Percentiles rank a stretch among this genome's conserved stretches.
These are phyloP conservation scores for Pisolithus tinctorius DNA, from an alignment of 768 basidiomycete species.

Conservation along the genomic window DNA sequence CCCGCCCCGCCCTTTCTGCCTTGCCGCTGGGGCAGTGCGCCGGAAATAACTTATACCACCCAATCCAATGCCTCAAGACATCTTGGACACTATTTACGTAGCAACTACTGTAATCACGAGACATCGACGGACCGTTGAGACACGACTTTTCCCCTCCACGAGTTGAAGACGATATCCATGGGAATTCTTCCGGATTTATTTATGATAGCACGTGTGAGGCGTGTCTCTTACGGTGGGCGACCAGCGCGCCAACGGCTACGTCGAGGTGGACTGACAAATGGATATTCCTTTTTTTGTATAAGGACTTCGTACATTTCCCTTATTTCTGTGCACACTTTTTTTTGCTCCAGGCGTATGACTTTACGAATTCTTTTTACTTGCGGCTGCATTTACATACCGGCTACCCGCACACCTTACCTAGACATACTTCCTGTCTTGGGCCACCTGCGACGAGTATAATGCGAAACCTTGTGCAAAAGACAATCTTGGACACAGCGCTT, in stretches of 20 bases:
- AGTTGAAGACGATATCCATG: conserved; percentile 21
- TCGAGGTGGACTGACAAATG: conserved; percentile 20
- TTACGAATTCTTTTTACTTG: conserved; percentile 22
- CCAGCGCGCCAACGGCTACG: conserved; percentile 4
- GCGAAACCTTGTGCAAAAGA: background rate
- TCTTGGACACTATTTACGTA: conserved; percentile 6
- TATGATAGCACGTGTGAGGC: conserved; percentile 14
- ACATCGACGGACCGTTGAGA: conserved; percentile 8
- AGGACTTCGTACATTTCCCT: conserved; percentile 9
- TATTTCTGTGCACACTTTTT: conserved; percentile 2
- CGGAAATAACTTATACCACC: conserved; percentile 23
- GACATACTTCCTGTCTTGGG: conserved; percentile 4
- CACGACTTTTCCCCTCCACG: conserved; percentile 10
- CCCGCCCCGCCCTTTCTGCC: conserved; percentile 1
- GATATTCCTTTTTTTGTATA: conserved; percentile 23
- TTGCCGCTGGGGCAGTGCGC: conserved; percentile 3
- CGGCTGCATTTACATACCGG: conserved; percentile 10
- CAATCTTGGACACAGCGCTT: background rate
- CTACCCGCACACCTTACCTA: background rate
- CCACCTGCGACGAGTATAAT: background rate
- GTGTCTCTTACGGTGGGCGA: conserved; percentile 3
- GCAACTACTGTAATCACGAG: conserved; percentile 24
- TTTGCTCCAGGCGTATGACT: conserved; percentile 5
- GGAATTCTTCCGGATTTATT: conserved; percentile 14
- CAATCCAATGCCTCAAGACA: conserved; percentile 13